Evolutionary conservation across 495 filamentous ascomycete genomes (phyloP), one percentile per base, ranked within the genome.

Genomic region (Letharia columbiana): DNA sequence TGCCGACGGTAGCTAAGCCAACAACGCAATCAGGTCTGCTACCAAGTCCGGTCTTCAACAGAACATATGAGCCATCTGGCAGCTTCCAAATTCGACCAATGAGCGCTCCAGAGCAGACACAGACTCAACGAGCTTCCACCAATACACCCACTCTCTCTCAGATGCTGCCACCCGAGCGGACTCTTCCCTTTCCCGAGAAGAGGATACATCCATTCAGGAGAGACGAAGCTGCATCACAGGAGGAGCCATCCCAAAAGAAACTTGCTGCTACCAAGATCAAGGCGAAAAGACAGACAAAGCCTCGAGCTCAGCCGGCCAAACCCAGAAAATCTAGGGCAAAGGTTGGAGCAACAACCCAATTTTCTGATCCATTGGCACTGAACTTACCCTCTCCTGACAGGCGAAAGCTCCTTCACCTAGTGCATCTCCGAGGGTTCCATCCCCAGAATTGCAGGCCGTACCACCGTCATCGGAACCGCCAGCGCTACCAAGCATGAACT

Each of bases 111-210:
- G 47, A 68, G 62, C 66, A 50, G 35, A 52, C 59, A 50, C 57
- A 52, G 9, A 11, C 37, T 12, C 37, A 65, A 31, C 58, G 59
- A 20, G 58, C 47, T 31, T 60, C 35, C 6, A 64, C 31, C 23
- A 61, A 71, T 37, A 61, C 49, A 2, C 6, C 64, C 17, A 28
- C 70, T 28, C 70, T 80, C 0, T 73, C 77, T 52, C 72, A 77
- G 42, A 72, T 77, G 66, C 70, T 81, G 11, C 81, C 81, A 28
- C 81, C 81, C n/a, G 79, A 74, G 62, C 67, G 80, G 52, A 73
- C 75, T 15, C 72, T 83, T 1, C 81, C 81, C 6, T 82, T 81
- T 62, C 50, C 71, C 23, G 76, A 73, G 47, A 68, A 67, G 37
- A 71, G 62, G 37, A 23, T 61, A 35, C 75, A 77, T 59, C 69